Evolutionary conservation across 2,329 filamentous ascomycete species (phyloP).

Genomic region (Cadophora luteo-olivacea): DNA sequence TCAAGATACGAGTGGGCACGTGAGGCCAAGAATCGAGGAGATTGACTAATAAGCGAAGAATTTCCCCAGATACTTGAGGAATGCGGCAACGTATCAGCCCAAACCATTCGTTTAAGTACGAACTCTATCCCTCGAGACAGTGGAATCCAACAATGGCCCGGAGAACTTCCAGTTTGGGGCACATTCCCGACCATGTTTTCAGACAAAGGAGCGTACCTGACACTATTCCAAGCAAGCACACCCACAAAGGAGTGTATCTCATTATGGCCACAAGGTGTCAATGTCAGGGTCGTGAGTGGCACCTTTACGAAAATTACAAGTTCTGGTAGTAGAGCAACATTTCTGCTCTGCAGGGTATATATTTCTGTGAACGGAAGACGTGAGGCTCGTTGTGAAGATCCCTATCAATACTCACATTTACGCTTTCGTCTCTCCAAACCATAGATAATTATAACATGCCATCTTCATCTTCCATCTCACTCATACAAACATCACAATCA

Average conservation of each 20-base stretch:
- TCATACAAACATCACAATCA: background rate
- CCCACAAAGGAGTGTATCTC: background rate
- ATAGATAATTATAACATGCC: background rate
- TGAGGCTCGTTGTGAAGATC: conserved; percentile 1
- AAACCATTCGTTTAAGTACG: background rate
- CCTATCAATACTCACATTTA: background rate
- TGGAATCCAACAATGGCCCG: conserved; percentile 3
- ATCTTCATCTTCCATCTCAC: background rate
- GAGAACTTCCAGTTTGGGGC: background rate
- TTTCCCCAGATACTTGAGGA: conserved; percentile 1
- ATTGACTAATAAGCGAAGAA: conserved; percentile 58
- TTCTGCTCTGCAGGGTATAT: conserved; percentile 5
- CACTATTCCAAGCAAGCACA: background rate
- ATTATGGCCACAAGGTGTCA: background rate
- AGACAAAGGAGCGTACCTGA: background rate
- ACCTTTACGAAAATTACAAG: background rate
- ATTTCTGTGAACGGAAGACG: conserved; percentile 9
- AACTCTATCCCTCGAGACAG: background rate
- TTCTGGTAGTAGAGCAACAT: background rate
- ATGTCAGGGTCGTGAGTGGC: background rate
- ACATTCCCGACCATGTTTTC: background rate
- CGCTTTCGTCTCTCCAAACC: background rate
- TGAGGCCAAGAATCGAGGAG: conserved; percentile 61
- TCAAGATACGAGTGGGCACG: conserved; percentile 20
- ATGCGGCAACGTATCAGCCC: conserved; percentile 8